Base-by-base conservation (phyloP, 108 stramenopile genomes). In the Aurantiochytrium sp. region DNA sequence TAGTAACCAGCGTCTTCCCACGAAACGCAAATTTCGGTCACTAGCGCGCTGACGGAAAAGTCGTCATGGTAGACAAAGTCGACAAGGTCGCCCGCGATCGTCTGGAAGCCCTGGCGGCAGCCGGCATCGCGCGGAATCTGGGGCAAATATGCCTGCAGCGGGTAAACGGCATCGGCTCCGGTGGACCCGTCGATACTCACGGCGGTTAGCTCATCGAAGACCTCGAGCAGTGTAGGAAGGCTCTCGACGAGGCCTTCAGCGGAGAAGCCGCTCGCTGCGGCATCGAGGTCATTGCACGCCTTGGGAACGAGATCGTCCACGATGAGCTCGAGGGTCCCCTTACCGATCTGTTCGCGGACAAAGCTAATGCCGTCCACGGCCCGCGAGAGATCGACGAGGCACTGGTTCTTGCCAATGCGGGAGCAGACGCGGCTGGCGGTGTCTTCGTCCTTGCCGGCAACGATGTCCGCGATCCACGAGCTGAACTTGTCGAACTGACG, bases 271-370 rank as follows among this genome's bases (percentile, higher is more conserved):
- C 42, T 12, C 24, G 73, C 73, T 6, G 73, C 45, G 27, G 12
- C 32, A 12, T 27, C 19, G 73, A 81, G 21, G 12, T 41, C 73
- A 12, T 42, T 15, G 73, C 73, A 81, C 27, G 45, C 24, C 27
- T 81, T 6, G 24, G 73, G 73, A 24, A 81, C 73, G n/a, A 81
- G n/a, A 24, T 48, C 73, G 42, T 81, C 73, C 10, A 81, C 73
- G 2, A 81, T 48, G 10, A 81, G 45, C 45, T 81, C 45, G 21
- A 81, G 45, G 6, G 73, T 81, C n/a, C 73, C 73, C 3, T 48
- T 48, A 21, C 73, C 73, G 32, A 81, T 81, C 45, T 81, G 73
- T 24, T 41, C 45, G n/a, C 42, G 39, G 6, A 81, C 42, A 17
- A 48, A 41, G 12, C 8, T 12, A 24, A 81, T 48, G 2, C 30